phyloP scores from a whole-genome alignment of 441 rosid species.

The Pelargonium fulgidum region DNA sequence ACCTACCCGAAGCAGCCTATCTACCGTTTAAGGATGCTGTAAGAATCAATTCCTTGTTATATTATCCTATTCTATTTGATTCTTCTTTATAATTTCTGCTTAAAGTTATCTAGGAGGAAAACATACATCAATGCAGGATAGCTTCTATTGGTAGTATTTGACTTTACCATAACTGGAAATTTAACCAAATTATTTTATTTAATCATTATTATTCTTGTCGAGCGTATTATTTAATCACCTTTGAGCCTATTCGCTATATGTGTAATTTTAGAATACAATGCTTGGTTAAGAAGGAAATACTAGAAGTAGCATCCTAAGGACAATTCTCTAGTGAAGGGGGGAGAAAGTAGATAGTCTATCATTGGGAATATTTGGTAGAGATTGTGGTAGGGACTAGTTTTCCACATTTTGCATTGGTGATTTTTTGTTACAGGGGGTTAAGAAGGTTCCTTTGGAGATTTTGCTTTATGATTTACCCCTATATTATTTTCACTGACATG shows the following conservation, averaged over 20 bases:
- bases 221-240: neutral
- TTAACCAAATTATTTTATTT: neutral
- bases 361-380: neutral
- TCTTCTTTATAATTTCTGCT: neutral
- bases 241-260: neutral
- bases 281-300: neutral
- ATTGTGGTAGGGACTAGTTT: neutral
- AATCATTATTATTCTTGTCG: neutral
- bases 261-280: neutral
- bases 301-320: neutral
- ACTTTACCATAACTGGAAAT: neutral
- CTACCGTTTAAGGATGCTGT: conserved; percentile 68
- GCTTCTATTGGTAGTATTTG: neutral
- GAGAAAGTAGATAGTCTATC: too few species aligned
- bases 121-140: neutral
- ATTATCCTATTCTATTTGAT: neutral
- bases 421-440: neutral
- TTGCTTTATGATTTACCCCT: neutral
- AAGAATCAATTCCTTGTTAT: conserved; percentile 21
- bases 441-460: neutral
- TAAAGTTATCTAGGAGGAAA: neutral
- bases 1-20: conserved; percentile 77
- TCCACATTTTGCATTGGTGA: neutral
- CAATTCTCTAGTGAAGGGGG: too few species aligned
- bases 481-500: neutral